Evolutionary conservation across 495 filamentous ascomycete genomes (phyloP).

Genomic region (Xylaria intraflava): DNA sequence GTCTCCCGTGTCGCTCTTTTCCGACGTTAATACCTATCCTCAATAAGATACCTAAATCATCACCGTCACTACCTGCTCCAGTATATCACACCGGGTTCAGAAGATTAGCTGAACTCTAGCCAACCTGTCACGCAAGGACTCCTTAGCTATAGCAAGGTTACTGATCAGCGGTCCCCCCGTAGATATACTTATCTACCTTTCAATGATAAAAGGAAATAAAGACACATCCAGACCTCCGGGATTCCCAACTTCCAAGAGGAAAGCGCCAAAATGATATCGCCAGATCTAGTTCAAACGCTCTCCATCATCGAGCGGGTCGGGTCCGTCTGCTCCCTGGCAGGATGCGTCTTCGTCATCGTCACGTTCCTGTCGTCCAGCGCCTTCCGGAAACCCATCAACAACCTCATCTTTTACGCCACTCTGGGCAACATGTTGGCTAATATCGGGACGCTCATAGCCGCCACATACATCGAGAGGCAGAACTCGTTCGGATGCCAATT

Average conservation of each 20-base stretch:
- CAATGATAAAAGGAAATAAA: too few species aligned
- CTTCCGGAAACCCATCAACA: constrained; percentile 83
- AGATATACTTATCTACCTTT: too few species aligned
- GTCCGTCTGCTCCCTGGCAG: constrained; percentile 65
- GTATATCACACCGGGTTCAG: too few species aligned
- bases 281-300: constrained; percentile 37
- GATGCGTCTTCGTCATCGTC: constrained; percentile 64
- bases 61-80: too few species aligned
- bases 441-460: constrained; percentile 68
- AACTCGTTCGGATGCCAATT: constrained; percentile 59
- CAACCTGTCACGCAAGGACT: too few species aligned
- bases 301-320: constrained; percentile 58
- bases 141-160: too few species aligned
- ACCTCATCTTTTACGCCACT: constrained; percentile 77
- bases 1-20: too few species aligned
- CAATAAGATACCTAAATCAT: too few species aligned
- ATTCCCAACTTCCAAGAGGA: background rate
- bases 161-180: too few species aligned
- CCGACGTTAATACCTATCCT: too few species aligned
- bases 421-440: constrained; percentile 81
- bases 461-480: constrained; percentile 43
- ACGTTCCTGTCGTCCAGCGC: constrained; percentile 57
- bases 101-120: too few species aligned
- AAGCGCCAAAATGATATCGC: constrained; percentile 4
- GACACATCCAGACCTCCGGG: background rate